Evolutionary conservation across 164 flowering plant species (phyloP).

Genomic region (grape (Vitis vinifera)): ASM3070453v1 NC_081806.1:7987501-7988000

Average conservation of each 20-base stretch:
- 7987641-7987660: constrained; percentile 79
- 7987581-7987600: constrained; percentile 19
- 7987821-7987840: no score
- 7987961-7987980: background rate
- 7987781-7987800: no score
- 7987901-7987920: no score
- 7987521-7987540: background rate
- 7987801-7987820: no score
- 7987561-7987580: background rate
- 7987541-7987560: background rate
- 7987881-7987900: no score
- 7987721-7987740: background rate
- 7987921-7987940: no score
- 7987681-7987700: constrained; percentile 77
- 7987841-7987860: no score
- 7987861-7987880: no score
- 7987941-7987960: no score
- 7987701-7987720: constrained; percentile 8
- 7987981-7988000: background rate
- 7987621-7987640: constrained; percentile 69
- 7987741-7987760: no score
- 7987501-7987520: background rate
- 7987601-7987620: constrained; percentile 86
- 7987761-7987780: no score
- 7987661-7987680: constrained; percentile 85